A percentile compares a stretch with the other conserved stretches of the same genome.
These are phyloP conservation scores for Purpureocillium takamizusanense DNA, from an alignment of 2,329 filamentous ascomycete genomes.

Conservation along the genomic window DNA sequence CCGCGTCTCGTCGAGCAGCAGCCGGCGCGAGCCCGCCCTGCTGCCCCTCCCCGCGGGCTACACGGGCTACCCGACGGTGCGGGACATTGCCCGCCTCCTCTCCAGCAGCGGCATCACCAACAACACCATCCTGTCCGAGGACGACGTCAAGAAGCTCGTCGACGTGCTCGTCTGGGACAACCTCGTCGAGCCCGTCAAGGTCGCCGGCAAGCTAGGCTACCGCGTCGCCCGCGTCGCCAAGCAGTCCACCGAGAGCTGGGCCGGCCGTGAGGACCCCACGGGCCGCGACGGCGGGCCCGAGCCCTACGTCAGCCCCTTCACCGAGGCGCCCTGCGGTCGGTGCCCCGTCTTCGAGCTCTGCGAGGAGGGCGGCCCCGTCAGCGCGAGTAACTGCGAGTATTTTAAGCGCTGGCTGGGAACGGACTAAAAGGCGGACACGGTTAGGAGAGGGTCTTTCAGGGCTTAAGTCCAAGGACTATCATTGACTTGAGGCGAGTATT, in stretches of 20 bases:
- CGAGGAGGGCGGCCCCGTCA: slow-evolving; percentile 83
- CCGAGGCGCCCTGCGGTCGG: slow-evolving; percentile 79
- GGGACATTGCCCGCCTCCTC: slow-evolving; percentile 68
- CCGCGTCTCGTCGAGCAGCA: slow-evolving; percentile 7
- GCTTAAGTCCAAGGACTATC: too few relatives aligned
- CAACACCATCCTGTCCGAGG: slow-evolving; percentile 59
- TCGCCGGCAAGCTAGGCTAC: slow-evolving; percentile 41
- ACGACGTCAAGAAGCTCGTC: slow-evolving; percentile 76
- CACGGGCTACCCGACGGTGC: slow-evolving; percentile 69
- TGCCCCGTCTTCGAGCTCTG: slow-evolving; percentile 94
- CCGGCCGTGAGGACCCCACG: slow-evolving; percentile 26
- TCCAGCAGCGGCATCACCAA: slow-evolving; percentile 61
- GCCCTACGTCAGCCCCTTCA: slow-evolving; percentile 60
- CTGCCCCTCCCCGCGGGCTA: slow-evolving; percentile 57
- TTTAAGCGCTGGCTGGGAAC: slow-evolving; percentile 72
- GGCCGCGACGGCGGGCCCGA: slow-evolving; percentile 29
- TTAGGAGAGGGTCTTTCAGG: too few relatives aligned
- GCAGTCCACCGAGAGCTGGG: slow-evolving; percentile 32
- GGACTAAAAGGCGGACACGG: too few relatives aligned
- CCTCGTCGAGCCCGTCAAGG: slow-evolving; percentile 59
- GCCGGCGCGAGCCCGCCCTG: slow-evolving; percentile 27
- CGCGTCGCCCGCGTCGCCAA: slow-evolving; percentile 41
- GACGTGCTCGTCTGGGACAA: slow-evolving; percentile 87
- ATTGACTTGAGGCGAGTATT: too few relatives aligned
- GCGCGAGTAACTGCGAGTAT: slow-evolving; percentile 83